A percentile compares a stretch with the other conserved stretches of the same genome.
Evolutionary conservation across 2,329 filamentous ascomycete genomes (phyloP).

Genomic region (Colletotrichum agaves): DNA sequence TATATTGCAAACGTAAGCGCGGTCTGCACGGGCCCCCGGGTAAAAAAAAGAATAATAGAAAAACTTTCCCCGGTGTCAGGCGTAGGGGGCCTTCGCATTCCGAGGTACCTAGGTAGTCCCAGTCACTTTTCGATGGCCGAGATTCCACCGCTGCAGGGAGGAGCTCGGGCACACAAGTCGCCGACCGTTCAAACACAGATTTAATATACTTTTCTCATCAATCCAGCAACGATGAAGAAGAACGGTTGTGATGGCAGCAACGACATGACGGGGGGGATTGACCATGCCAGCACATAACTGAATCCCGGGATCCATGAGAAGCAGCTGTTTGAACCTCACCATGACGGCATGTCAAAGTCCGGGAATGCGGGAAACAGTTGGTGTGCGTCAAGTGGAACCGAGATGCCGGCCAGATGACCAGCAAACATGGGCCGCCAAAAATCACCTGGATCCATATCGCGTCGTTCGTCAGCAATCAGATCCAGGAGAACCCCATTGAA

Average conservation of each 20-base stretch:
- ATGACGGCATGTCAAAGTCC: neutral
- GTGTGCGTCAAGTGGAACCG: conserved; percentile 15
- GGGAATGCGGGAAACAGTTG: neutral
- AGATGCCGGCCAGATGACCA: conserved; percentile 11
- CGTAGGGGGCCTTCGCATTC: neutral
- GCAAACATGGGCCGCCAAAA: neutral
- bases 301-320: too few species aligned
- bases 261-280: too few species aligned
- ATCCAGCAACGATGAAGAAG: too few species aligned
- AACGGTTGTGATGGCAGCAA: too few species aligned
- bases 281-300: too few species aligned
- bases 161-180: too few species aligned
- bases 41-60: neutral
- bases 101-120: neutral
- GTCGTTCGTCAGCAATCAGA: neutral
- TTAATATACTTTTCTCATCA: too few species aligned
- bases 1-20: too few species aligned
- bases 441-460: neutral
- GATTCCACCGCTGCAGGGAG: too few species aligned
- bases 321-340: neutral
- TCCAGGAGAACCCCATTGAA: conserved; percentile 6
- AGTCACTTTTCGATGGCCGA: neutral
- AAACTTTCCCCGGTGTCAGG: too few species aligned
- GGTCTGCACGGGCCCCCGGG: too few species aligned
- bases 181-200: too few species aligned